Evolutionary conservation across 768 basidiomycete species (phyloP).

Genomic region (Cystobasidium tubakii): DNA sequence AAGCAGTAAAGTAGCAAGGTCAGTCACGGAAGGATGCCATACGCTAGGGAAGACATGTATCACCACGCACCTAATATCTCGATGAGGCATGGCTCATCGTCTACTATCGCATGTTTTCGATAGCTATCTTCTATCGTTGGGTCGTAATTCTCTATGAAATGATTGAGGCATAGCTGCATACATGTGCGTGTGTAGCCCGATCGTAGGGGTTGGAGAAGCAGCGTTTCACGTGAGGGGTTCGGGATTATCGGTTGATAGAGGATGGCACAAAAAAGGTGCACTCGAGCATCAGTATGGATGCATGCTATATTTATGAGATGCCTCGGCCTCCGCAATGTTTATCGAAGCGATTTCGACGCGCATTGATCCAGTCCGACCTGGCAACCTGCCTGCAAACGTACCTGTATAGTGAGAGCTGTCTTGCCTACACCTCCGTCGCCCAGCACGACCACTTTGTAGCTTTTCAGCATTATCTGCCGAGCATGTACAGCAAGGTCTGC

Average conservation of each 20-base stretch:
- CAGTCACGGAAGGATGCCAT: neutral
- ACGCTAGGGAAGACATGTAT: too few relatives aligned
- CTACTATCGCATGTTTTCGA: constrained; percentile 74
- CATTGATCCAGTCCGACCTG: neutral
- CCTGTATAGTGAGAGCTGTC: constrained; percentile 52
- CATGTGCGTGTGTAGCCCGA: neutral
- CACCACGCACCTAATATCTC: constrained; percentile 70
- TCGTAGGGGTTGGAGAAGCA: too few relatives aligned
- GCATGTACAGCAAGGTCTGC: too few relatives aligned
- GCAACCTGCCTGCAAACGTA: constrained; percentile 36
- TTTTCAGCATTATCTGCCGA: constrained; percentile 8
- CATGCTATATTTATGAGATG: too few relatives aligned
- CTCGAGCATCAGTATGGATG: too few relatives aligned
- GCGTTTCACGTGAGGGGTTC: too few relatives aligned
- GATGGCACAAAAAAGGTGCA: too few relatives aligned
- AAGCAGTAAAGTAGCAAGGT: neutral
- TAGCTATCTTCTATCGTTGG: constrained; percentile 48
- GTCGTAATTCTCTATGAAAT: constrained; percentile 47
- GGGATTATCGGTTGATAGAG: neutral
- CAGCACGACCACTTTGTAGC: constrained; percentile 38
- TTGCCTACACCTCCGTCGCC: constrained; percentile 54
- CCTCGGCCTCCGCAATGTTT: neutral
- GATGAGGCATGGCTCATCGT: constrained; percentile 95
- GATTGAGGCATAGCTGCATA: constrained; percentile 43
- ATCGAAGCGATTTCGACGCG: neutral